Evolutionary conservation across 2,329 filamentous ascomycete species (phyloP).

Genomic region (Monosporascus sp.): DNA sequence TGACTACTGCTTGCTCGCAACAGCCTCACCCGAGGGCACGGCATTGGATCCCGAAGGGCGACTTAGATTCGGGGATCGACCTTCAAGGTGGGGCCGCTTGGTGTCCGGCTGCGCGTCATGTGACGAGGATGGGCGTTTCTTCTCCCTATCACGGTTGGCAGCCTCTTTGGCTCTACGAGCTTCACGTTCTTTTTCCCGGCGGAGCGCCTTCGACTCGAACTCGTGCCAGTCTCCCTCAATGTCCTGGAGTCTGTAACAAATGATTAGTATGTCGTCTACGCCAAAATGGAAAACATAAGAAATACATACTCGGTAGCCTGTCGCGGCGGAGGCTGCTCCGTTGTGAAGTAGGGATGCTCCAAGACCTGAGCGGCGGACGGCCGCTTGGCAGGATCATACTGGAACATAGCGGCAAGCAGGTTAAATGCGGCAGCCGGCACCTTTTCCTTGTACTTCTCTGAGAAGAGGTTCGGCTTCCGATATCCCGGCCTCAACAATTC

Average conservation of each 20-base stretch:
- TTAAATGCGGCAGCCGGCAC: constrained; percentile 79
- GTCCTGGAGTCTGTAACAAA: constrained; percentile 56
- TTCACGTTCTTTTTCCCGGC: constrained; percentile 74
- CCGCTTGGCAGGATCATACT: constrained; percentile 78
- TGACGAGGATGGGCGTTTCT: constrained; percentile 18
- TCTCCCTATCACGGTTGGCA: constrained; percentile 25
- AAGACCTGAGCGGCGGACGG: constrained; percentile 81
- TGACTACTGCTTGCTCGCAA: background rate
- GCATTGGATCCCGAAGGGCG: constrained; percentile 7
- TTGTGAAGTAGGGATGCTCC: constrained; percentile 80
- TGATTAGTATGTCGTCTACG: constrained; percentile 11
- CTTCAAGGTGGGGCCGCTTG: constrained; percentile 24
- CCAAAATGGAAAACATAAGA: constrained; percentile 22
- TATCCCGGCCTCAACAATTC: constrained; percentile 78
- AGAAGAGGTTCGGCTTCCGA: constrained; percentile 69
- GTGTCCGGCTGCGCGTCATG: constrained; percentile 19
- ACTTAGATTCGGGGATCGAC: constrained; percentile 8
- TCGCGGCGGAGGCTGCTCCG: constrained; percentile 69
- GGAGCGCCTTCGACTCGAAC: constrained; percentile 90
- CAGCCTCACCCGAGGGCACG: constrained; percentile 5
- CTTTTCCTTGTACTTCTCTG: constrained; percentile 73
- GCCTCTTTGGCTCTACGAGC: constrained; percentile 40
- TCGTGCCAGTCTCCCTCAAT: constrained; percentile 97
- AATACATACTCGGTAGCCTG: constrained; percentile 76
- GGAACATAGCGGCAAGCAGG: constrained; percentile 77